Evolutionary conservation across 805 yeast species (phyloP).

Genomic region (Ogataea dorogensis): DNA sequence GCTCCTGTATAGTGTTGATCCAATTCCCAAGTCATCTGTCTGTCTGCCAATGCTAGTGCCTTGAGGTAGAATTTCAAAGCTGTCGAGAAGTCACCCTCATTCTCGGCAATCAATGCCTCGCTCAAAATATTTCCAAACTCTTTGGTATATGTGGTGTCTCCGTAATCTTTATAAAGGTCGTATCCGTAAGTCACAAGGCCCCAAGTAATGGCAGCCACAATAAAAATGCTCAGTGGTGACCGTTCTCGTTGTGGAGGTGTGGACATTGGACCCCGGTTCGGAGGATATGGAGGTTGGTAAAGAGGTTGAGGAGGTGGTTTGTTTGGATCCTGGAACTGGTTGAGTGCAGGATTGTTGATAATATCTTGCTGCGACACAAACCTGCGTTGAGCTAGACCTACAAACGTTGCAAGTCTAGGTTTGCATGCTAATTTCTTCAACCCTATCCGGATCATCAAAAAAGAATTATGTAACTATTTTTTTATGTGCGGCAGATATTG

Average conservation of each 20-base stretch:
- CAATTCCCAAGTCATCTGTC: conserved; percentile 48
- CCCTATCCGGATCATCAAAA: conserved; percentile 1
- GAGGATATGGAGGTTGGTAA: conserved; percentile 3
- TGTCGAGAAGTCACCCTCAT: conserved; percentile 48
- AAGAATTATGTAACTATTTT: neutral
- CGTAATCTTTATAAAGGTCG: conserved; percentile 6
- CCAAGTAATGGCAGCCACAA: conserved; percentile 1
- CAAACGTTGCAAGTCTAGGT: no score
- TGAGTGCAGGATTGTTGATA: conserved; percentile 24
- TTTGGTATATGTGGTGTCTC: conserved; percentile 14
- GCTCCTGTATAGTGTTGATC: conserved; percentile 85
- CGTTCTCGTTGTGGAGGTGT: conserved; percentile 1
- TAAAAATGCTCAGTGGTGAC: neutral
- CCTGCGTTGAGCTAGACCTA: neutral
- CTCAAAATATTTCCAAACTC: conserved; percentile 10
- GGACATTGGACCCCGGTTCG: neutral
- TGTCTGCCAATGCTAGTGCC: conserved; percentile 63
- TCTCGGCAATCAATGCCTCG: conserved; percentile 21
- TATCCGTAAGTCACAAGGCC: conserved; percentile 1
- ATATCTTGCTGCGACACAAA: conserved; percentile 10
- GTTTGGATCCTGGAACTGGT: conserved; percentile 27
- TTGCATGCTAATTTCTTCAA: no score
- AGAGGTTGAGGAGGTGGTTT: conserved; percentile 11
- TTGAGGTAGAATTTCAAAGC: conserved; percentile 71
- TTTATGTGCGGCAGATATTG: conserved; percentile 39